Percentiles rank a stretch among this genome's conserved stretches.
Evolutionary conservation across 208 protist species (phyloP).

Genomic region (Leishmania major): DNA sequence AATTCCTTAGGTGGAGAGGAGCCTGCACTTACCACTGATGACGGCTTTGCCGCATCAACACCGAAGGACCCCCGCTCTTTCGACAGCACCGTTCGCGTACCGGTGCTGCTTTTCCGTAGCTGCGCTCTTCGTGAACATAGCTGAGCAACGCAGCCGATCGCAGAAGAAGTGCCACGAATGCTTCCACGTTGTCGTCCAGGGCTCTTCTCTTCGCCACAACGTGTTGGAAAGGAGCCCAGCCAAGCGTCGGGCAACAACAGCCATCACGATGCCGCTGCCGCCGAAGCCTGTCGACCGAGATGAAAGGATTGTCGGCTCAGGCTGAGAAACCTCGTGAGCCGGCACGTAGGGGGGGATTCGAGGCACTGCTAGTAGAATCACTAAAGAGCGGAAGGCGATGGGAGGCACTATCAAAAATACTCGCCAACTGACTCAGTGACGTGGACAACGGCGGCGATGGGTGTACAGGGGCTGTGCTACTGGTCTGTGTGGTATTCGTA

Average conservation of each 20-base stretch:
- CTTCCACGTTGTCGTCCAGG: constrained; percentile 26
- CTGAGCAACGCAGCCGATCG: constrained; percentile 35
- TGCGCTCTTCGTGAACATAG: constrained; percentile 21
- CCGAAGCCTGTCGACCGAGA: neutral
- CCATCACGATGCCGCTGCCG: too few species aligned
- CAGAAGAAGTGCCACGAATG: constrained; percentile 30
- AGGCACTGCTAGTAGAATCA: neutral
- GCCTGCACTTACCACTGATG: neutral
- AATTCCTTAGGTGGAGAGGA: neutral
- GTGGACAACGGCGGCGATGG: neutral
- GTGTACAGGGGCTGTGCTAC: neutral
- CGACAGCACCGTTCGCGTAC: neutral
- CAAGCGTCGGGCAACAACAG: neutral
- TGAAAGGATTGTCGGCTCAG: neutral
- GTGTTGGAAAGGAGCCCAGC: neutral
- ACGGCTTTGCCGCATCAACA: neutral
- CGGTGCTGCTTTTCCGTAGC: neutral
- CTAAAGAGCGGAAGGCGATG: neutral
- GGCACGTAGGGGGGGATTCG: neutral
- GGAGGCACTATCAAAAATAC: neutral
- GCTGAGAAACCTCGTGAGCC: neutral
- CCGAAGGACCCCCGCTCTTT: neutral
- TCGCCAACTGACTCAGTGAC: neutral
- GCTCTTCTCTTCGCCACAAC: constrained; percentile 25
- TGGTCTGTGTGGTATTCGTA: neutral